Base-by-base conservation (phyloP, 176 grass and related monocot species). In the Raddia distichophylla region DNA sequence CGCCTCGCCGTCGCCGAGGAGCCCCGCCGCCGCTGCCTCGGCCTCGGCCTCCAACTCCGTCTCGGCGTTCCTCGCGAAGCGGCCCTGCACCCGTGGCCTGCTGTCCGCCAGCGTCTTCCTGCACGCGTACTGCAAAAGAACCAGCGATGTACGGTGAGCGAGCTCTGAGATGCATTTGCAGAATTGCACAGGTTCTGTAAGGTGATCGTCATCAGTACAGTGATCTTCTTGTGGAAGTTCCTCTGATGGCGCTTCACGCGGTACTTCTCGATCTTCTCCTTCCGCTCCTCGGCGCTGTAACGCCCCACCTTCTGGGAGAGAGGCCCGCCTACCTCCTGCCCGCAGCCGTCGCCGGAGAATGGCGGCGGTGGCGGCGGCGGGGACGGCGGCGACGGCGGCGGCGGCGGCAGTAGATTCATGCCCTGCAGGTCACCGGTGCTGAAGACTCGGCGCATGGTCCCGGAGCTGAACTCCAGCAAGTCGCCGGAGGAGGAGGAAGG, bases 201-300 rank as follows among this genome's bases (percentile, higher is more conserved):
- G 65, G 19, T 0, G 61, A 40, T 40, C 37, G 4, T 49, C 37
- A 40, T 49, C 57, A 78, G 22, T 62, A 94, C 95, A 19, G 92
- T 95, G 72, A 98, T 98, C 87, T 98, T 98, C 65, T 89, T 94
- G 73, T 95, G 88, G 84, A 95, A 98, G 71, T 95, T 98, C 82
- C 92, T 89, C 33, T 89, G 90, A 19, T 90, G 88, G n/a, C 95
- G 88, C 89, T 98, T 98, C 76, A 60, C 82, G 19, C 92, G 95
- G 54, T 98, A 98, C 44, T 89, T 80, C 72, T 95, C 86, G 10
- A 93, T 93, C 75, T 80, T 89, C 69, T 93, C 92, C 84, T 93
- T 98, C 59, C 86, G 75, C 59, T 95, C 95, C 78, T 98, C 92
- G 1, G 88, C 65, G 63, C 84, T 98, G 46, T 98, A 98, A 73